Percentiles rank a stretch among this genome's conserved stretches.
phyloP scores from a whole-genome alignment of 1,284 basidiomycete species.

The Papiliotrema fonsecae region DNA sequence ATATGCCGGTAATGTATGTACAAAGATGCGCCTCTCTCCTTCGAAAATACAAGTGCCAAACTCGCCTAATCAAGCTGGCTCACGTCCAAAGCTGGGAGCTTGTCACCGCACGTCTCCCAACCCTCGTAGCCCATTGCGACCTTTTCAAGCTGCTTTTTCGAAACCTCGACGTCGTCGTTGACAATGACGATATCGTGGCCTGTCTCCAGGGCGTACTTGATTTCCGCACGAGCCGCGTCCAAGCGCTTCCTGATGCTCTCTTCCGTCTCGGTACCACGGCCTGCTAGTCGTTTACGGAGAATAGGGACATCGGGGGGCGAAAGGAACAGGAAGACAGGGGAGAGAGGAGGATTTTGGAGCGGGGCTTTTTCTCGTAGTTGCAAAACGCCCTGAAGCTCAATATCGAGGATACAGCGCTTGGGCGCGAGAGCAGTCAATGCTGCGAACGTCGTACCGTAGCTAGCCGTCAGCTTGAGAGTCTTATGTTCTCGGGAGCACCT shows the following conservation, averaged over 20 bases:
- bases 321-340: constrained; percentile 89
- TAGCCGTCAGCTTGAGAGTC: constrained; percentile 7
- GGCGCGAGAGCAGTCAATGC: constrained; percentile 58
- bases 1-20: background rate
- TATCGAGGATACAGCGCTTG: constrained; percentile 84
- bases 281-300: constrained; percentile 65
- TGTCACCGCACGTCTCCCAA: constrained; percentile 40
- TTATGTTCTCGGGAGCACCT: background rate
- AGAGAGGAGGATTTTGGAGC: constrained; percentile 57
- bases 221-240: constrained; percentile 72
- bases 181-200: constrained; percentile 78
- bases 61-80: constrained; percentile 21
- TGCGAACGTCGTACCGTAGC: constrained; percentile 79
- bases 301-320: constrained; percentile 72
- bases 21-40: background rate
- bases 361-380: constrained; percentile 68
- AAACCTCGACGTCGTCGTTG: constrained; percentile 83
- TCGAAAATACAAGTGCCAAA: background rate
- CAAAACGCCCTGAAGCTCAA: constrained; percentile 92
- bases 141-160: constrained; percentile 62
- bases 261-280: constrained; percentile 81
- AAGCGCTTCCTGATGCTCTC: constrained; percentile 71
- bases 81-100: constrained; percentile 39
- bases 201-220: constrained; percentile 73
- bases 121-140: constrained; percentile 63